Evolutionary conservation across 75 land plant genomes (phyloP).

Genomic region (Sequoia sempervirens): DNA sequence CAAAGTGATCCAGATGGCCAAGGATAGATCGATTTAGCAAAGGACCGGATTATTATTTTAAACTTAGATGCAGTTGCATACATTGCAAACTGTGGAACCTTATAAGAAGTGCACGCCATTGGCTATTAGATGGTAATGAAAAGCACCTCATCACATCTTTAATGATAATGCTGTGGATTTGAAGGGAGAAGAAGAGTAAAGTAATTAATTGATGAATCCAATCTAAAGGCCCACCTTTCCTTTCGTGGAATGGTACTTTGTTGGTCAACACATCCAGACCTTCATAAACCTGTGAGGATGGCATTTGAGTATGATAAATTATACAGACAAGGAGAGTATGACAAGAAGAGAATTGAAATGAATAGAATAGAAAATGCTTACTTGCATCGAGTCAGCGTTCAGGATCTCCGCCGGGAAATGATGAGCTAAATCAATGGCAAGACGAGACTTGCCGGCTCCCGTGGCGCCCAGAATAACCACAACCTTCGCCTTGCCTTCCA

Average conservation of each 20-base stretch:
- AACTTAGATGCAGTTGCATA: too few species aligned
- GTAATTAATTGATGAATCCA: neutral
- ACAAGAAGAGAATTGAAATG: neutral
- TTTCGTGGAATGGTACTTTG: constrained; percentile 52
- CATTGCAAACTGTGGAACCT: neutral
- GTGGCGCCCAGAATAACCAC: constrained; percentile 62
- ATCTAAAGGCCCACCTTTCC: constrained; percentile 25
- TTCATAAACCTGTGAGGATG: constrained; percentile 35
- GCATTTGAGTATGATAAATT: neutral
- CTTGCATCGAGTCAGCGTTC: constrained; percentile 73
- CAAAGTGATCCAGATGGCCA: neutral
- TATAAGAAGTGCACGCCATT: neutral
- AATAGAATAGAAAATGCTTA: neutral
- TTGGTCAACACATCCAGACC: constrained; percentile 70
- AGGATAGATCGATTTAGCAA: too few species aligned
- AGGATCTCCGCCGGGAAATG: constrained; percentile 44
- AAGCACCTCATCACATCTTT: neutral
- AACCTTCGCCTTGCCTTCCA: constrained; percentile 36
- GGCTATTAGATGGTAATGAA: neutral
- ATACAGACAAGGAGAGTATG: neutral
- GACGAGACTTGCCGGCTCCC: constrained; percentile 61
- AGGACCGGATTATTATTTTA: too few species aligned
- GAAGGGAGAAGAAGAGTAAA: too few species aligned
- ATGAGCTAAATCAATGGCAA: constrained; percentile 60
- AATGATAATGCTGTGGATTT: too few species aligned